Conservation (phyloP, 169 alveolate species). For the Cryptosporidium sp. region DNA sequence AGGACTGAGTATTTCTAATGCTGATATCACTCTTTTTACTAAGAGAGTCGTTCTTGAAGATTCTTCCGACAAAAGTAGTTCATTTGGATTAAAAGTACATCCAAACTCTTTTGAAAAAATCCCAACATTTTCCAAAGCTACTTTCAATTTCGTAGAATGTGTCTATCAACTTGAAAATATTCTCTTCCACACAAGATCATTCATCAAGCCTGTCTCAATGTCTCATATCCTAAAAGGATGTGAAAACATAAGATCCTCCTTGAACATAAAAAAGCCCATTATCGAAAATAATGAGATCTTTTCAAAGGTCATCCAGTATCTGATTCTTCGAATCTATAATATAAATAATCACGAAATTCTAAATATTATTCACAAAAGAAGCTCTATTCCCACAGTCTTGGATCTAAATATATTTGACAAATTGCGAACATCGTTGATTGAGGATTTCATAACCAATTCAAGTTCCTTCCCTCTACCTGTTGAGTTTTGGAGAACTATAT, state of each 20-base stretch:
- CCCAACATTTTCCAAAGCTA: neutral
- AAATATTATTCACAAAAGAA: neutral
- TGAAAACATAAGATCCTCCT: constrained; percentile 6
- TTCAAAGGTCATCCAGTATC: constrained; percentile 13
- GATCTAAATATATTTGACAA: constrained; percentile 8
- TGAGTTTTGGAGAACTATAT: constrained; percentile 44
- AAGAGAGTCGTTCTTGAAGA: constrained; percentile 12
- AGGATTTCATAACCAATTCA: constrained; percentile 8
- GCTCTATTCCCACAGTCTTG: constrained; percentile 18
- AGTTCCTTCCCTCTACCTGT: constrained; percentile 19
- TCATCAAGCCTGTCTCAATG: constrained; percentile 16
- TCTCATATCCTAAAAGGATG: constrained; percentile 35
- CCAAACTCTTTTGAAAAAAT: constrained; percentile 44
- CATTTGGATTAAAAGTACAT: constrained; percentile 2
- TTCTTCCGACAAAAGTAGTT: neutral
- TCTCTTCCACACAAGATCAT: constrained; percentile 53
- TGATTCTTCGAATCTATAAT: constrained; percentile 48
- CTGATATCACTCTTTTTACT: constrained; percentile 39
- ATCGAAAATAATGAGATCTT: neutral
- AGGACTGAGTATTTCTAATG: constrained; percentile 61
- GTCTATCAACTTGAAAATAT: constrained; percentile 67
- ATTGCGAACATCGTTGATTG: neutral
- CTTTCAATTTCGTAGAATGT: constrained; percentile 52
- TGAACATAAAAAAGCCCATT: constrained; percentile 5
- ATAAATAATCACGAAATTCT: constrained; percentile 25